Evolutionary conservation across 148 eudicot species (phyloP), one percentile per base, ranked within the genome.

Genomic region (Suaeda aralocaspica): DNA sequence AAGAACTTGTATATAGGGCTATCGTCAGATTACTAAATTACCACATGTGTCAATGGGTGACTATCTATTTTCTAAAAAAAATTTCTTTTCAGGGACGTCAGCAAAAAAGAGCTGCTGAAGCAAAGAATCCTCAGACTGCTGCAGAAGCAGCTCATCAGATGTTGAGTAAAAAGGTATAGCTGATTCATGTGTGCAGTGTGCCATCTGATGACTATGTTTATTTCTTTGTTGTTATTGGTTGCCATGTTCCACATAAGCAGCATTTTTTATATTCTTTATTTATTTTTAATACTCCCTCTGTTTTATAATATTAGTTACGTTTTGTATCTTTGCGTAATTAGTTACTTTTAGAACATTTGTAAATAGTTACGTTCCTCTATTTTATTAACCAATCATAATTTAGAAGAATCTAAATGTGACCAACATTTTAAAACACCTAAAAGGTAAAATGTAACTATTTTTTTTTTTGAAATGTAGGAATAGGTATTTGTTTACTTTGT

Each of bases 91-190:
- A 90, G 96, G 87, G 82, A 77, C 84, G 74, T 59, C 83, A 75
- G 77, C 87, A 77, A 72, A 90, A 86, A 72, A 81, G 87, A 73
- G 81, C 88, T 44, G 84, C 80, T 29, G 90, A 86, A 42, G 73
- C 77, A 56, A 82, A 74, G 69, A 84, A 80, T 78, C 66, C 88
- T 71, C 72, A 79, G 76, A 90, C 87, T 59, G 85, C 91, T 74
- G 79, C 77, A 30, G 92, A 86, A 78, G 96, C 96, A 44, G 78
- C 89, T 59, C 80, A 67, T 55, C 89, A 79, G 65, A 79, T 82
- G 75, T 71, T 84, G 49, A 74, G 79, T 25, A 84, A 76, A 72
- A 90, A 90, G 92, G 96, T 90, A 77, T 30, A 50, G 26, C 50
- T 31, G 25, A 44, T 15, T 10, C 71, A 19, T 36, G 33, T 46